A percentile compares a stretch with the other conserved stretches of the same genome.
Conservation (phyloP, 345 rosid species). For the Mallotus nudiflorus region DNA sequence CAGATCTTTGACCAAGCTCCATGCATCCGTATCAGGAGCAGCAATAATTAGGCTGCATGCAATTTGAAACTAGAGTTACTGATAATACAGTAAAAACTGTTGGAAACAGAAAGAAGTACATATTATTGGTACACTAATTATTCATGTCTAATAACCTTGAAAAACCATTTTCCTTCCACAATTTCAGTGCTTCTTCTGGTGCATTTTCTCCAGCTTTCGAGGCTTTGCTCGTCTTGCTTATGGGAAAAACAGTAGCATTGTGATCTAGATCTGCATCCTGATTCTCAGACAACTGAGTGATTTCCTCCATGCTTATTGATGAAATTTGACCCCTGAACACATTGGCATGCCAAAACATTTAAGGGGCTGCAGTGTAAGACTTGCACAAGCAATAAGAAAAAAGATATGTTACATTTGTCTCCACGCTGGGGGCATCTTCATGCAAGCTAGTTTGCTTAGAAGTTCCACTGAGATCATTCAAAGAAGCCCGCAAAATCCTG, state of each 20-base stretch:
- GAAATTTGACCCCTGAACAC: constrained; percentile 49
- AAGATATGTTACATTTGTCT: constrained; percentile 42
- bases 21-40: constrained; percentile 80
- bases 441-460: constrained; percentile 25
- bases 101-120: neutral
- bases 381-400: neutral
- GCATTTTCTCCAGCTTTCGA: constrained; percentile 78
- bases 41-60: constrained; percentile 73
- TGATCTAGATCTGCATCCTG: constrained; percentile 29
- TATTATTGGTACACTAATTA: constrained; percentile 1
- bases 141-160: constrained; percentile 56
- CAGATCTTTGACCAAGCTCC: constrained; percentile 64
- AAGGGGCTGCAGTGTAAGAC: neutral
- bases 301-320: constrained; percentile 40
- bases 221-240: constrained; percentile 44
- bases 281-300: constrained; percentile 40
- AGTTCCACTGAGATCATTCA: constrained; percentile 51
- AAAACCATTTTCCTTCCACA: constrained; percentile 85
- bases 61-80: constrained; percentile 10
- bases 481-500: constrained; percentile 68
- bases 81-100: neutral
- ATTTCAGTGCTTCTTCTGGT: constrained; percentile 49
- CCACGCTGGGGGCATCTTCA: constrained; percentile 30
- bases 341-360: constrained; percentile 15
- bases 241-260: constrained; percentile 27